Base-by-base conservation (phyloP, 495 filamentous ascomycete genomes). In the Aspergillus incahuasiensis region DNA sequence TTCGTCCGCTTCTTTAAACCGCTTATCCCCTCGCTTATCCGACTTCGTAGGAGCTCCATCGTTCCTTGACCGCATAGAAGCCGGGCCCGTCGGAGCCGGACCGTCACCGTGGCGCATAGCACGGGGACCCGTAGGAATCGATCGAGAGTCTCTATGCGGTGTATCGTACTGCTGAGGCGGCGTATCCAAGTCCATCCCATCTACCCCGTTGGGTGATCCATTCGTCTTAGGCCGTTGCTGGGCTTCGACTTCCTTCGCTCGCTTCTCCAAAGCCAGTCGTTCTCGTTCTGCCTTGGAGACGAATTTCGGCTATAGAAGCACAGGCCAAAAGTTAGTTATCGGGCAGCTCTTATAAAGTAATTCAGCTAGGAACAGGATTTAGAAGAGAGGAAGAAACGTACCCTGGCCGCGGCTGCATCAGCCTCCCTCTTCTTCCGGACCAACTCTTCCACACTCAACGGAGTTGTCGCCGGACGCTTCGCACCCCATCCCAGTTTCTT, bases 211-310 rank as follows among this genome's bases (percentile, higher is more conserved):
- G 15, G 54, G 22, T 47, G 3, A 22, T 18, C 60, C 50, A 18
- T 61, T 63, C 12, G 54, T 22, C 54, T 6, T 40, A n/a, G n/a
- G n/a, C 57, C 78, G 75, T 34, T 78, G 74, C 55, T 82, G 75
- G n/a, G 77, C 89, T 56, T 90, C 87, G 18, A 90, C 88, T 58
- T 96, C 92, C 66, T 95, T 92, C 16, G 81, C 76, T 49, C 88
- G 80, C 70, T 92, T 95, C 65, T 96, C 92, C 7, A 91, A 73
- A 6, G 90, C 91, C 52, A 96, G 67, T 48, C 84, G 84, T 67
- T 97, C 95, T 38, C 94, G 85, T 68, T 97, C 81, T 32, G 88
- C 88, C 77, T 92, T 96, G 3, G 90, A 87, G 11, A 98, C 73
- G 68, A 96, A 98, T 74, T 92, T 92, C 3, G 95, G 95, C 82